Conservation (phyloP, 169 alveolate species). For the Plasmodium yoelii region DNA sequence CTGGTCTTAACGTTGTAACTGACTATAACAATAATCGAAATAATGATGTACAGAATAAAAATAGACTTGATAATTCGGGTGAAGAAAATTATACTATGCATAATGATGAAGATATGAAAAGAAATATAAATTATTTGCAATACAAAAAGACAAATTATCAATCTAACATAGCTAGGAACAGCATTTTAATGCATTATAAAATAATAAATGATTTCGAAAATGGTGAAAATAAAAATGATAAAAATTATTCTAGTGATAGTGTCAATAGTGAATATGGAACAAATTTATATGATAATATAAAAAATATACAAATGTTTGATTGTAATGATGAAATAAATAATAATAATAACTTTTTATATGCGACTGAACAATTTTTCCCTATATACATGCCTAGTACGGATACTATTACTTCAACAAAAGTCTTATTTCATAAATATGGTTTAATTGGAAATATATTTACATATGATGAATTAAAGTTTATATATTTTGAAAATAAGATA, state of each 20-base stretch:
- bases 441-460: slow-evolving; percentile 76
- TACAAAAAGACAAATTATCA: slow-evolving; percentile 3
- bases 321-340: background rate
- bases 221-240: background rate
- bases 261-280: background rate
- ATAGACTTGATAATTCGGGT: background rate
- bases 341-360: slow-evolving; percentile 56
- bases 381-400: slow-evolving; percentile 64
- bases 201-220: slow-evolving; percentile 27
- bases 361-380: slow-evolving; percentile 44
- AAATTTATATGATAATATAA: background rate
- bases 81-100: background rate
- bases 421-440: slow-evolving; percentile 77
- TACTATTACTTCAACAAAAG: slow-evolving; percentile 67
- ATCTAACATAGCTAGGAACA: background rate
- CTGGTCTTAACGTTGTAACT: background rate
- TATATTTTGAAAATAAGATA: slow-evolving; percentile 74
- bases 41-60: background rate
- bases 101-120: background rate
- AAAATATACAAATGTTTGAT: background rate
- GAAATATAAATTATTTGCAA: slow-evolving; percentile 37
- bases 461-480: slow-evolving; percentile 73
- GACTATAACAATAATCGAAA: background rate
- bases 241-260: background rate
- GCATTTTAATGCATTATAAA: slow-evolving; percentile 10